Percentiles rank a stretch among this genome's conserved stretches.
phyloP scores from a whole-genome alignment of 2,329 filamentous ascomycete genomes.

The Calycina marina region DNA sequence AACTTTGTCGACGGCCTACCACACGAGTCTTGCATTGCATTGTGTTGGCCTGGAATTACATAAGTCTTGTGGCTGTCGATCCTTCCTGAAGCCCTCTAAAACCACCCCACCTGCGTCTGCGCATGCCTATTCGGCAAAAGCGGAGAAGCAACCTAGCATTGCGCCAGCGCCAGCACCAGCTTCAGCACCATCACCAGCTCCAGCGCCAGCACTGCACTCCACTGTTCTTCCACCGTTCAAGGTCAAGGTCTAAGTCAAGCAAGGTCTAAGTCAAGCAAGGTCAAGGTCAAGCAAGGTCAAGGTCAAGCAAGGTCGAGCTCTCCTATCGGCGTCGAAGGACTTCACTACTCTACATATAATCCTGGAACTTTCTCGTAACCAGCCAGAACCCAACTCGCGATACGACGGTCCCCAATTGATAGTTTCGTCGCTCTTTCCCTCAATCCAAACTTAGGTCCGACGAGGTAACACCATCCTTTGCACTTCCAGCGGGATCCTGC shows the following conservation, averaged over 20 bases:
- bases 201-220: neutral
- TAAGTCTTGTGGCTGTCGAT: neutral
- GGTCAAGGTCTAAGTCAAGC: too few species aligned
- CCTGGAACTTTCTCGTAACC: too few species aligned
- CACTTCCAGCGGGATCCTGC: constrained; percentile 20
- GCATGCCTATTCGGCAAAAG: neutral
- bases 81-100: neutral
- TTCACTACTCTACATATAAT: too few species aligned
- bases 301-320: constrained; percentile 24
- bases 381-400: too few species aligned
- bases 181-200: neutral
- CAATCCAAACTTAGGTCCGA: constrained; percentile 9
- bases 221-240: neutral
- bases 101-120: neutral
- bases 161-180: neutral
- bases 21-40: neutral
- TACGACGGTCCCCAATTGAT: too few species aligned
- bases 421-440: constrained; percentile 16
- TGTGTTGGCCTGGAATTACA: neutral
- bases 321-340: too few species aligned
- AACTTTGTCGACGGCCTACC: too few species aligned
- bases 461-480: constrained; percentile 10
- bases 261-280: too few species aligned
- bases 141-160: neutral
- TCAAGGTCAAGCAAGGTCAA: constrained; percentile 2